Evolutionary conservation across 1,284 basidiomycete genomes (phyloP).

Genomic region (Tetrapyrgos nigripes): DNA sequence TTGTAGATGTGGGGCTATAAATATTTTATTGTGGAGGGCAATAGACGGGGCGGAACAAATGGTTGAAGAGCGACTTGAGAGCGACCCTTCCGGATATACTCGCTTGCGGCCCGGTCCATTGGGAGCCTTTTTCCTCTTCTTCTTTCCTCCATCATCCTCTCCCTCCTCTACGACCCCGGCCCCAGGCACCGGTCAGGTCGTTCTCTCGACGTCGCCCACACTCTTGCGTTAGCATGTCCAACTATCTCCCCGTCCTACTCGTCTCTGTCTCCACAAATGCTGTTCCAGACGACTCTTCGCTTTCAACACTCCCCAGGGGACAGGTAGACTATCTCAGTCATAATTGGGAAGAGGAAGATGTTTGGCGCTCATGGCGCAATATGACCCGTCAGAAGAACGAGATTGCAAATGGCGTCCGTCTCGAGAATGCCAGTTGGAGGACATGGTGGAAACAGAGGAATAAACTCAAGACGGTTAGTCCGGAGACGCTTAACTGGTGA

Average conservation of each 20-base stretch:
- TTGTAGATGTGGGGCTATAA: too few species aligned
- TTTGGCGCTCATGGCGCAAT: constrained; percentile 97
- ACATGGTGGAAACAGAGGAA: constrained; percentile 99
- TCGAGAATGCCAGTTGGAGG: constrained; percentile 98
- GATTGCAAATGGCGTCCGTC: constrained; percentile 92
- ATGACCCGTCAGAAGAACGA: constrained; percentile 99
- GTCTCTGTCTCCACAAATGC: constrained; percentile 65
- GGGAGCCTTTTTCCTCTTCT: too few species aligned
- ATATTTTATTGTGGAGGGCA: too few species aligned
- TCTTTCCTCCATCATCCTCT: too few species aligned
- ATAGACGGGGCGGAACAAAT: too few species aligned
- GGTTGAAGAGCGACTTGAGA: too few species aligned
- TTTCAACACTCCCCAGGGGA: constrained; percentile 68
- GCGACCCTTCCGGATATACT: too few species aligned
- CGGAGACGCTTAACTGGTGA: constrained; percentile 98
- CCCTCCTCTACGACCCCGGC: too few species aligned
- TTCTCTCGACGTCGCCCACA: too few species aligned
- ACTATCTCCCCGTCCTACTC: constrained; percentile 73
- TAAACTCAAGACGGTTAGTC: constrained; percentile 93
- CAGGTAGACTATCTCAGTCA: constrained; percentile 91
- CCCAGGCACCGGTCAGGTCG: too few species aligned
- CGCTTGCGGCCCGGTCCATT: too few species aligned
- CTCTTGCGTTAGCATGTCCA: constrained; percentile 57
- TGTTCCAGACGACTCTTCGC: constrained; percentile 69
- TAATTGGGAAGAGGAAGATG: constrained; percentile 98